phyloP scores from a whole-genome alignment of 1,284 basidiomycete species.

The Cryptococcus sp. region DNA sequence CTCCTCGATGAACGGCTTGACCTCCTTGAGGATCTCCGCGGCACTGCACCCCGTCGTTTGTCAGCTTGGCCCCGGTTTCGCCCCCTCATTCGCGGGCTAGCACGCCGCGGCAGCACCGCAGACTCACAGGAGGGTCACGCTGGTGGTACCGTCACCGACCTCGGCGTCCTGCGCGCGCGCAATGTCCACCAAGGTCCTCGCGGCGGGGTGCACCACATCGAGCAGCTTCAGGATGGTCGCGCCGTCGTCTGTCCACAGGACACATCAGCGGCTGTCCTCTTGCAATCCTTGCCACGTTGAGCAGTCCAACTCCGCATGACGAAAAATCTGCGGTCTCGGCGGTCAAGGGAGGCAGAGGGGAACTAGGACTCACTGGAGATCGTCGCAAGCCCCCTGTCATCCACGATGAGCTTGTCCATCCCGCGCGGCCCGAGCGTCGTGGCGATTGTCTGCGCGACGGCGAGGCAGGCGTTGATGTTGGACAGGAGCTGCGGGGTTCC shows the following conservation, averaged over 20 bases:
- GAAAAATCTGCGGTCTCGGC: too few species aligned
- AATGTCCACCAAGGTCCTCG: constrained; percentile 93
- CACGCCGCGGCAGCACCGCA: neutral
- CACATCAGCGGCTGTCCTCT: neutral
- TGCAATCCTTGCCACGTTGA: neutral
- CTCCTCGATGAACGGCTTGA: constrained; percentile 89
- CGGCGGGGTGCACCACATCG: constrained; percentile 96
- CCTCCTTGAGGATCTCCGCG: constrained; percentile 91
- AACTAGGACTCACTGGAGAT: constrained; percentile 64
- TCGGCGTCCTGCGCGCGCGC: constrained; percentile 97
- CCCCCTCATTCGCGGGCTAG: neutral
- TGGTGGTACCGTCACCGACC: constrained; percentile 97
- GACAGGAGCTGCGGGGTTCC: constrained; percentile 90
- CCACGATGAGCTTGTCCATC: constrained; percentile 95
- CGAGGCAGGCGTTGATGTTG: constrained; percentile 93
- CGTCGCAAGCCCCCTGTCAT: constrained; percentile 87
- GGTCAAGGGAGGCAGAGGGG: too few species aligned
- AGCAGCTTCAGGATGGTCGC: constrained; percentile 96
- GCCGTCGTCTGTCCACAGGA: constrained; percentile 65
- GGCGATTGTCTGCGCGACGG: constrained; percentile 82
- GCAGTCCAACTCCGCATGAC: neutral
- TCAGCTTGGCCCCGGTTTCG: neutral
- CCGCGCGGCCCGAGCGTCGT: constrained; percentile 96
- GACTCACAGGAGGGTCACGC: constrained; percentile 72
- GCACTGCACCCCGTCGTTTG: constrained; percentile 52